Base-by-base conservation (phyloP, 129 eudicot species). In the Pulicaria dysenterica region DNA sequence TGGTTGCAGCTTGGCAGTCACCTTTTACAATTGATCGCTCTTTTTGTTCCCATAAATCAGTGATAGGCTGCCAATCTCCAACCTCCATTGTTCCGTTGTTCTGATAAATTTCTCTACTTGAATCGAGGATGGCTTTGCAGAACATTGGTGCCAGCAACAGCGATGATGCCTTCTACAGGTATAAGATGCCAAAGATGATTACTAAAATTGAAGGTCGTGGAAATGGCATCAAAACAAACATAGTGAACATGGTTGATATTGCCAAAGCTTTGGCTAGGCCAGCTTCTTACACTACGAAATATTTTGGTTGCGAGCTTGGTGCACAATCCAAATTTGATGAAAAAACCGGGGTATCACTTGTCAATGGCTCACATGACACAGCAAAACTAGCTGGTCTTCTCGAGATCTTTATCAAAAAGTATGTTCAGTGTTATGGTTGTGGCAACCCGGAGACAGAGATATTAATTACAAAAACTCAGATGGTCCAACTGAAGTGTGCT, bases 91-190 rank as follows among this genome's bases (percentile, higher is more conserved):
- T 6, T n/a, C 39, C 19, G 37, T 59, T 67, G 73, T 66, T 63
- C 59, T 80, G 75, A 64, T 69, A 62, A 15, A 43, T 67, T 12
- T 6, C 3, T 55, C 8, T 44, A 15, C 59, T 34, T 38, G 13
- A 14, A 64, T 12, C 60, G 73, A 81, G 57, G 4, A 87, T 87
- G 92, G 92, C 92, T 47, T 76, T 87, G 73, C 53, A 66, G 24
- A 66, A 66, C 41, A 66, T 66, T 45, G 71, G 71, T 66, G 71
- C 58, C 71, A 47, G 57, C 58, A 44, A 66, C 58, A 66, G 58
- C 7, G 71, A 44, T 31, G 71, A 66, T 19, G 71, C 71, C 71
- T 66, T 66, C 4, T 66, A 66, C 58, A 31, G 71, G 56, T 46
- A 66, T 5, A 66, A 66, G 56, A 46, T 66, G 71, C 55, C 43